Evolutionary conservation across 176 grass and related monocot genomes (phyloP).

Genomic region (Urochloa ruziziensis): DNA sequence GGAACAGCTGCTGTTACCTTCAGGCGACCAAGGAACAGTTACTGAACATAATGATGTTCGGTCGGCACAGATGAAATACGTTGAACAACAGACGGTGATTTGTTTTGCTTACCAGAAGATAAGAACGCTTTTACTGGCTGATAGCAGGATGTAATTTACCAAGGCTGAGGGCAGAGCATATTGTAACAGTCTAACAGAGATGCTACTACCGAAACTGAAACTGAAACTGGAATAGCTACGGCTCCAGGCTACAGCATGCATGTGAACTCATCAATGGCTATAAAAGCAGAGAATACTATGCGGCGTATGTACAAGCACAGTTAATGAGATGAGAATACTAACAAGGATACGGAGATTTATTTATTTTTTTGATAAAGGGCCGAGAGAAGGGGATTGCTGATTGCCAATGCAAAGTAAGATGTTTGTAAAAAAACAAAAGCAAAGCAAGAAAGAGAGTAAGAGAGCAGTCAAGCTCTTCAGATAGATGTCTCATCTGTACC

Average conservation of each 20-base stretch:
- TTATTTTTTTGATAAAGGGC: not conserved
- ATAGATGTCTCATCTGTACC: no score
- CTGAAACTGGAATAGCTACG: not conserved
- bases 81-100: not conserved
- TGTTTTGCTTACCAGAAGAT: not conserved
- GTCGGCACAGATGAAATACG: not conserved
- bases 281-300: not conserved
- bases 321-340: slow-evolving; percentile 1
- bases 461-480: no score
- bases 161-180: no score
- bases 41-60: not conserved
- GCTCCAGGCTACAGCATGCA: not conserved
- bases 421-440: no score
- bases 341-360: not conserved
- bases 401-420: not conserved
- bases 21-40: not conserved
- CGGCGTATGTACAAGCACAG: not conserved
- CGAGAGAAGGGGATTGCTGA: no score
- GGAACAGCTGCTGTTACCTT: not conserved
- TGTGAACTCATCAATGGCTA: slow-evolving; percentile 32
- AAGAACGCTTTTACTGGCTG: no score
- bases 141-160: no score
- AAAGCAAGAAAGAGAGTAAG: no score
- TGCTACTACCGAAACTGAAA: not conserved
- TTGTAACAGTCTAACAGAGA: no score